Percentiles rank a stretch among this genome's conserved stretches.
These are phyloP conservation scores for Hemileia vastatrix DNA, from an alignment of 1,284 basidiomycete genomes.

Conservation along the genomic window DNA sequence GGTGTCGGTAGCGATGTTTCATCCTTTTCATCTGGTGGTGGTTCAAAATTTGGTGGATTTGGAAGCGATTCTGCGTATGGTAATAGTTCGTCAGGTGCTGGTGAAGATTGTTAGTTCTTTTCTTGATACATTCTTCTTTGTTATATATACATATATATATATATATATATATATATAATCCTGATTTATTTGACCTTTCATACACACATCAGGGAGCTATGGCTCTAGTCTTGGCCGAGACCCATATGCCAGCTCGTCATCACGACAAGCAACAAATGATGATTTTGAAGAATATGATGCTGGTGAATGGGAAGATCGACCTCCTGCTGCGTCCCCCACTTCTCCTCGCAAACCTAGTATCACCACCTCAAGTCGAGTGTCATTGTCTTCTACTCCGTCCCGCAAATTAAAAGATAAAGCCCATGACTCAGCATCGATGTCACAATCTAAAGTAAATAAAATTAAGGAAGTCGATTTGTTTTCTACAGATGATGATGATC, in stretches of 20 bases:
- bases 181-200: background rate
- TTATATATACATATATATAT: constrained; percentile 20
- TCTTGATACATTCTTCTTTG: background rate
- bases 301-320: constrained; percentile 72
- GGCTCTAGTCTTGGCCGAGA: constrained; percentile 25
- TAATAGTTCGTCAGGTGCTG: constrained; percentile 27
- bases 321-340: constrained; percentile 26
- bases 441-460: too few relatives aligned
- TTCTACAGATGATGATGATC: constrained; percentile 20
- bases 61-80: constrained; percentile 57
- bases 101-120: constrained; percentile 39
- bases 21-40: constrained; percentile 50
- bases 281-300: constrained; percentile 90
- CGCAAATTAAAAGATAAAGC: constrained; percentile 4
- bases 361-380: background rate
- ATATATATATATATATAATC: background rate
- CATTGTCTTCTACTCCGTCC: constrained; percentile 2
- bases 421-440: background rate
- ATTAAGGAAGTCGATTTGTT: constrained; percentile 22
- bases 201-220: constrained; percentile 4
- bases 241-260: constrained; percentile 33
- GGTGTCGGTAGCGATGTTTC: constrained; percentile 73
- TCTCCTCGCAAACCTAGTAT: constrained; percentile 37
- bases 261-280: constrained; percentile 46
- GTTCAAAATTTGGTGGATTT: constrained; percentile 65